Base-by-base conservation (phyloP, 2,329 filamentous ascomycete species). In the Xylaria sp. region DNA sequence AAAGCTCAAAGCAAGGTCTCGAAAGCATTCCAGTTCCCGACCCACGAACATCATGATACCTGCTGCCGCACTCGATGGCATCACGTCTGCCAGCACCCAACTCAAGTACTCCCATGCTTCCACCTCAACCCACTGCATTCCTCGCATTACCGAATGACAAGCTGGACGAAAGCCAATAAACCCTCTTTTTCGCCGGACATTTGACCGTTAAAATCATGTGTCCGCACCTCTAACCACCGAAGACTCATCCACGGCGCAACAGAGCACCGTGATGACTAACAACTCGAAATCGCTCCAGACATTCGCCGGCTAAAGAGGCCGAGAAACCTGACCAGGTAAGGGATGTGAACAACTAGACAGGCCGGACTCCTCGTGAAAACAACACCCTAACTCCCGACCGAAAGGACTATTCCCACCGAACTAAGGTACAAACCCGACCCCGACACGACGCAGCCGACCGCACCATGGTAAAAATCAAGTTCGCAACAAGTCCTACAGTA, bases 381-480 rank as follows among this genome's bases (percentile, higher is more conserved):
- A 59, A 55, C 16, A 47, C 60, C 58, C 2, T 19, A 61, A 61
- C 55, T 50, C 59, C 61, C n/a, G 46, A 52, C 59, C 53, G 5
- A 55, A 54, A 57, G 49, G 50, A 58, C 51, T 34, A 23, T 54
- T 55, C 19, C 56, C 30, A 55, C 56, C 51, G 54, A 52, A 35
- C 18, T 61, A 63, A 37, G 30, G 37, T 63, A 63, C 59, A 63
- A 56, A 46, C 52, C 52, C 16, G 47, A 53, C 11, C 52, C 52
- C 16, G 47, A 55, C 11, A 13, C 52, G 13, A 53, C 37, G 35
- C 23, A 42, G 50, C 13, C 46, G 7, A 13, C 23, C 48, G 42
- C 39, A 47, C 34, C 11, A 47, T 54, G 11, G 5, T 13, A 1
- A 13, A 44, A 35, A 58, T 13, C 37, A 46, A 56, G 16, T 19